Base-by-base conservation (phyloP, 2,329 filamentous ascomycete species). In the Pseudomassariella vexata region DNA sequence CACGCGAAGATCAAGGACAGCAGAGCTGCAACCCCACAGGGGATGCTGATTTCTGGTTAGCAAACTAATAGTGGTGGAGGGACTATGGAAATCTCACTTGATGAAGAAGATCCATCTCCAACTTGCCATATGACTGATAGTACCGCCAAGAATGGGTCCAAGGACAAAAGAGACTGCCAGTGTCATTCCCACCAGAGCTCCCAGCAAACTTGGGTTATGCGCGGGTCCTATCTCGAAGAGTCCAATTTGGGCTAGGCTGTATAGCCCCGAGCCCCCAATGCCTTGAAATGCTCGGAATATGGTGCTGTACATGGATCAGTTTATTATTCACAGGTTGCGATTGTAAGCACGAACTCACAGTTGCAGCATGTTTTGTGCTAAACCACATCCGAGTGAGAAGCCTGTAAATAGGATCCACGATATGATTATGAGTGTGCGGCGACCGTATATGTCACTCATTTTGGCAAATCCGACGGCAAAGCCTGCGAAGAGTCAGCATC, bases 81-180 rank as follows among this genome's bases (percentile, higher is more conserved):
- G 30, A 37, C 25, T 0, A 35, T 24, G 7, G 30, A 10, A 9
- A 7, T 42, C 65, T 27, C 53, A 77, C 73, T 80, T 80, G 49
- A 79, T 69, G 50, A 72, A 71, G 49, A 79, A 79, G 23, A 79
- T 62, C 60, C 73, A 76, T 30, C 69, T 61, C 76, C 76, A 80
- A 25, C 60, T 63, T 12, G 65, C 63, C 2, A 62, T 53, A n/a
- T 68, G 60, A 1, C 71, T 66, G 15, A 80, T 69, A 3, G 65
- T 56, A 2, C 75, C 76, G 5, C 75, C 76, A 4, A 79, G 52
- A 3, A 79, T 50, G 1, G 76, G 73, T 0, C 76, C 76, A 1
- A 79, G 57, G 4, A 79, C 64, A 41, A 76, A 76, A 0, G 74
- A 70, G 9, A 73, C 54, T 2, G 73, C 70, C 5, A 78, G 62